phyloP scores from a whole-genome alignment of 1,284 basidiomycete genomes.

The Porodaedalea pini region DNA sequence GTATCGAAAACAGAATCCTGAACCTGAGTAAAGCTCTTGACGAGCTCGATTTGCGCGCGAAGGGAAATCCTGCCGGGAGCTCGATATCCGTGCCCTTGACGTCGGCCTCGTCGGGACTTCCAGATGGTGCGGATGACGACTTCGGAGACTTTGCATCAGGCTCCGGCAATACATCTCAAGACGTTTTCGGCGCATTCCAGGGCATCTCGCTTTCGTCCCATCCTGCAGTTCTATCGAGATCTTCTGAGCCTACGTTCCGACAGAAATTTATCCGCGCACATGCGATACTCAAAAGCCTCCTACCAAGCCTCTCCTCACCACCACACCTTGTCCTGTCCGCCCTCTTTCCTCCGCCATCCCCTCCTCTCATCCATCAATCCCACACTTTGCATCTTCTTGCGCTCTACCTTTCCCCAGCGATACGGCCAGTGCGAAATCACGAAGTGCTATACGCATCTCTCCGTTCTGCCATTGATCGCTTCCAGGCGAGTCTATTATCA shows the following conservation, averaged over 20 bases:
- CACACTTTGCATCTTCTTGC: constrained; percentile 66
- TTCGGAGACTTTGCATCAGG: constrained; percentile 84
- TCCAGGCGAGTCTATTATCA: constrained; percentile 63
- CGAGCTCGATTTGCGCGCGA: constrained; percentile 46
- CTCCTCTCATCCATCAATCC: constrained; percentile 49
- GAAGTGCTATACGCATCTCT: constrained; percentile 48
- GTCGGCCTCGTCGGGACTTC: constrained; percentile 33
- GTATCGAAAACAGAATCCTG: constrained; percentile 39
- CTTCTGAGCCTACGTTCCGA: constrained; percentile 35
- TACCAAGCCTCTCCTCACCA: constrained; percentile 45
- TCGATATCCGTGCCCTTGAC: constrained; percentile 11
- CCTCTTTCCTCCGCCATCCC: constrained; percentile 43
- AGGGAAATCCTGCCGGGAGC: constrained; percentile 22
- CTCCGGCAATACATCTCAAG: constrained; percentile 32
- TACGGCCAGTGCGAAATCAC: constrained; percentile 26
- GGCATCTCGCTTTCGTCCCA: constrained; percentile 31
- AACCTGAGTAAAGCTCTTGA: constrained; percentile 52
- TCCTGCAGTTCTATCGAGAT: constrained; percentile 10
- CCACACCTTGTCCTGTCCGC: constrained; percentile 55
- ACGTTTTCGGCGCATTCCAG: constrained; percentile 57
- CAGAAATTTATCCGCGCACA: constrained; percentile 66
- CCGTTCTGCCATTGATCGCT: constrained; percentile 79
- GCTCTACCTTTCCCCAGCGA: constrained; percentile 61
- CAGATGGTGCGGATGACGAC: constrained; percentile 64
- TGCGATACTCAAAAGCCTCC: constrained; percentile 55